Evolutionary conservation across 1,284 basidiomycete genomes (phyloP), one percentile per base, ranked within the genome.

Genomic region (Ceratorhiza oryzae-sativae): DNA sequence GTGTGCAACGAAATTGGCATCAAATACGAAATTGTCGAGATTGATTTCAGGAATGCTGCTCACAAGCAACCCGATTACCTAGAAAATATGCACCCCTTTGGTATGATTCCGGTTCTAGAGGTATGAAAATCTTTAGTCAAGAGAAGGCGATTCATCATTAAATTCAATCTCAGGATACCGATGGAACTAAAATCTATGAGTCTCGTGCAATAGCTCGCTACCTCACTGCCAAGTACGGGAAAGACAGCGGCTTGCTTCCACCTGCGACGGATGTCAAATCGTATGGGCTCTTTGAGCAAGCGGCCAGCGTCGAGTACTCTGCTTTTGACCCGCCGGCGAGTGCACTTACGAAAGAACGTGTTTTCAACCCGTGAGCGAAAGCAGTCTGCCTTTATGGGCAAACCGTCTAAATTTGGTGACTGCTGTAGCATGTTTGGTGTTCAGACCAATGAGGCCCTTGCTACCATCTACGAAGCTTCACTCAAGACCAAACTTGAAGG

Each of bases 401-500:
- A 75, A 25, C 49, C 13, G 27, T 20, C 49, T 23, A 27, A 5
- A 13, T 13, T 6, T 39, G 36, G 36, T 39, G 36, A 39, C 5
- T 13, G 6, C 36, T 76, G 76, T 55, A 53, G 76, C 2, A 73
- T 76, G 39, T 74, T 45, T 41, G 51, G 63, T 18, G 12, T 20
- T n/a, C 30, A 58, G 41, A 77, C 58, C 12, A 78, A 84, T 75
- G 23, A 76, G 34, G 76, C 48, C 13, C 77, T 73, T 34, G 80
- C 79, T 20, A 73, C 78, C 3, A 71, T 78, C 5, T 58, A 75
- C n/a, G 73, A 78, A 42, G 73, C 51, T 0, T 75, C 46, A 4
- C 79, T 86, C 13, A 77, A 78, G 42, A 39, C 72, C 30, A 83
- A 82, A 73, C 78, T 86, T 39, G 78, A 83, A 51, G 84, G 77